Percentiles rank a stretch among this genome's conserved stretches.
Conservation (phyloP, 805 yeast species). For the Lachancea thermotolerans region DNA sequence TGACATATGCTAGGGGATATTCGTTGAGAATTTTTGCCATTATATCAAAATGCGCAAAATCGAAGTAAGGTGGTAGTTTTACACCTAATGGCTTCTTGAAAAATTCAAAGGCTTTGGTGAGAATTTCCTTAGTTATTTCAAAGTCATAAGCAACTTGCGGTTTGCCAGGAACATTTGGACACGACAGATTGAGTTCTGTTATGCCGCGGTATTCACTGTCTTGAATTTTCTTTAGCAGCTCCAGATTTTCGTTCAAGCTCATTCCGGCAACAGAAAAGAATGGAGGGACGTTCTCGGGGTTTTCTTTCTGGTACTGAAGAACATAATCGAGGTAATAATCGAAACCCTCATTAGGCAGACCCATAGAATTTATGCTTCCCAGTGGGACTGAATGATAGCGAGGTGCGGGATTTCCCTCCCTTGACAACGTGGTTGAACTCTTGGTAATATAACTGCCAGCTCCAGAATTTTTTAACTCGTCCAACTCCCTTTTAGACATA, state of each 20-base stretch:
- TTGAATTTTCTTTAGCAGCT: constrained; percentile 20
- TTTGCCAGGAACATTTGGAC: constrained; percentile 32
- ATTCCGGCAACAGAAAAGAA: constrained; percentile 30
- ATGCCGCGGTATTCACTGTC: constrained; percentile 24
- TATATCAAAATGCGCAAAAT: constrained; percentile 29
- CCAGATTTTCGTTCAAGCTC: constrained; percentile 26
- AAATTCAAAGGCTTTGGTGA: constrained; percentile 22
- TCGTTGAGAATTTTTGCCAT: constrained; percentile 24
- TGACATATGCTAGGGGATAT: constrained; percentile 25
- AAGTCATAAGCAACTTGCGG: constrained; percentile 31
- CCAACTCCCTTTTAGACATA: constrained; percentile 23
- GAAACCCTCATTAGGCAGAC: constrained; percentile 28
- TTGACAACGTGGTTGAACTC: constrained; percentile 22
- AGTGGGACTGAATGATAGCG: constrained; percentile 28
- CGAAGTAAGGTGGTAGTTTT: constrained; percentile 29
- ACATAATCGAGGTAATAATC: constrained; percentile 27
- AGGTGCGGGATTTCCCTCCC: constrained; percentile 29
- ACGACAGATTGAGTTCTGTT: constrained; percentile 27
- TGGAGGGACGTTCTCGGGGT: constrained; percentile 14
- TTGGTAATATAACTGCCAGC: constrained; percentile 30
- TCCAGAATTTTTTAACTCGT: constrained; percentile 15
- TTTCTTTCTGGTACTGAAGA: constrained; percentile 15
- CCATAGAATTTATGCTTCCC: constrained; percentile 31
- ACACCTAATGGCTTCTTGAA: constrained; percentile 29
- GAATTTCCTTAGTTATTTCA: constrained; percentile 21